These are phyloP conservation scores for Xylaria sp. DNA, from an alignment of 2,329 filamentous ascomycete genomes.

Conservation along the genomic window DNA sequence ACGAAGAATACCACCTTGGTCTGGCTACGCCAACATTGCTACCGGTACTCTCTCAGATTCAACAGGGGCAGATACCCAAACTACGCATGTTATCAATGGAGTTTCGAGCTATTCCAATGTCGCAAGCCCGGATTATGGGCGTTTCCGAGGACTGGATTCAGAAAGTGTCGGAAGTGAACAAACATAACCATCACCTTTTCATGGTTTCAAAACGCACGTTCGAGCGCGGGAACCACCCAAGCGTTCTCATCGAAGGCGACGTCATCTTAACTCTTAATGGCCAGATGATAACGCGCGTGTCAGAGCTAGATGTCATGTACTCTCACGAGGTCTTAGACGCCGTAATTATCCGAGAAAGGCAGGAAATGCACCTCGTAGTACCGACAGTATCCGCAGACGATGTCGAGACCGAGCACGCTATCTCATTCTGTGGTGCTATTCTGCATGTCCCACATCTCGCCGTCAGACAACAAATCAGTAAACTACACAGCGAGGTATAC, in stretches of 20 bases:
- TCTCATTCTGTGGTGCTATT: conserved; percentile 95
- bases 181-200: conserved; percentile 94
- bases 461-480: conserved; percentile 96
- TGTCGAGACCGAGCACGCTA: conserved; percentile 89
- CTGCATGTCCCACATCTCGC: conserved; percentile 95
- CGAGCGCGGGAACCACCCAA: conserved; percentile 62
- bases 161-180: conserved; percentile 87
- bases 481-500: conserved; percentile 95
- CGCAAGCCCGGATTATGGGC: conserved; percentile 95
- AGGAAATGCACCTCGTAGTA: conserved; percentile 80
- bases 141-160: conserved; percentile 96
- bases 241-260: conserved; percentile 85
- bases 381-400: conserved; percentile 89
- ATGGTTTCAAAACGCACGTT: conserved; percentile 94
- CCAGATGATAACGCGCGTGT: conserved; percentile 91
- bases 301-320: conserved; percentile 97
- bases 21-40: conserved; percentile 88
- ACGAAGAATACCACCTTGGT: conserved; percentile 96
- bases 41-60: conserved; percentile 88
- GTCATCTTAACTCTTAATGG: conserved; percentile 91
- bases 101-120: conserved; percentile 95
- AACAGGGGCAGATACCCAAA: conserved; percentile 80
- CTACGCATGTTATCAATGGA: conserved; percentile 94
- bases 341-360: conserved; percentile 84
- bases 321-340: conserved; percentile 84